Conservation (phyloP, 2,329 filamentous ascomycete genomes). For the Fusarium tjaetaba region DNA sequence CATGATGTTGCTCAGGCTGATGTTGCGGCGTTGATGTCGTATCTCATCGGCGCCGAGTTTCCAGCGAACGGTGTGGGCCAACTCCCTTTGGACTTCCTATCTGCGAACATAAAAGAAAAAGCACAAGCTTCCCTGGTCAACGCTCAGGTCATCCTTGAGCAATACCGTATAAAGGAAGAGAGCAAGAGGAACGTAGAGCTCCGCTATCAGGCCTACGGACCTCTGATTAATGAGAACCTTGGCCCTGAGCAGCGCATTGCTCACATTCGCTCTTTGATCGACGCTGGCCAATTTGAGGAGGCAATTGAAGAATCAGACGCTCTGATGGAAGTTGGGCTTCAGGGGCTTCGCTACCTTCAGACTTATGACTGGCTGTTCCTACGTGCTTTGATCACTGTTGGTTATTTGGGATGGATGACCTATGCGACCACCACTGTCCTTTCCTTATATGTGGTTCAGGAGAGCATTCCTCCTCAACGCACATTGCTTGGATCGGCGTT, state of each 20-base stretch:
- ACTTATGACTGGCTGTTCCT: constrained; percentile 99
- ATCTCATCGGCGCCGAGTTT: constrained; percentile 86
- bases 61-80: constrained; percentile 97
- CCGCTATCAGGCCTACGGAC: constrained; percentile 78
- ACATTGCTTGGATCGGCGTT: constrained; percentile 66
- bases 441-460: constrained; percentile 85
- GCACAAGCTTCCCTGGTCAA: constrained; percentile 87
- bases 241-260: constrained; percentile 74
- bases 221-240: constrained; percentile 70
- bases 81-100: constrained; percentile 84
- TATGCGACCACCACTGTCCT: constrained; percentile 91
- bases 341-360: constrained; percentile 91
- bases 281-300: constrained; percentile 72
- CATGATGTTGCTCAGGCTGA: constrained; percentile 96
- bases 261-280: constrained; percentile 75
- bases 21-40: constrained; percentile 94
- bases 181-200: constrained; percentile 81
- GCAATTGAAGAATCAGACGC: constrained; percentile 82
- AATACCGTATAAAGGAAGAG: constrained; percentile 94
- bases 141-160: constrained; percentile 87
- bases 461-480: constrained; percentile 71
- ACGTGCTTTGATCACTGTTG: constrained; percentile 84
- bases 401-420: constrained; percentile 95
- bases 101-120: constrained; percentile 77
- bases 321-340: constrained; percentile 79